A percentile compares a stretch with the other conserved stretches of the same genome.
Conservation (phyloP, 768 basidiomycete species). For the Clavulina sp. region DNA sequence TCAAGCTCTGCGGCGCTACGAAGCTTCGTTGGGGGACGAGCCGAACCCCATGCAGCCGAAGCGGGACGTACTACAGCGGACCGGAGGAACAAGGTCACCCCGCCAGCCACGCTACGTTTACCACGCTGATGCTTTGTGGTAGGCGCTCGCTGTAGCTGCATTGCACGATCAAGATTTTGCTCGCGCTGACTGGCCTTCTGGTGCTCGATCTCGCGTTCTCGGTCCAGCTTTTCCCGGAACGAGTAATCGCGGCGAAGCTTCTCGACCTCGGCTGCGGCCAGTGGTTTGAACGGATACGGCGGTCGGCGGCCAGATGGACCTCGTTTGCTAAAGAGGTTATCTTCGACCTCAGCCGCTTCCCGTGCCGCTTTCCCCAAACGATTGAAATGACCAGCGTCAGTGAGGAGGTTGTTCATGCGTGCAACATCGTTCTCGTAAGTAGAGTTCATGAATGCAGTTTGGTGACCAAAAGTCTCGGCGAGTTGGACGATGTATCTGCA, state of each 20-base stretch:
- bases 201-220: conserved; percentile 64
- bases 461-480: conserved; percentile 34
- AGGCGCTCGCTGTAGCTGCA: conserved; percentile 35
- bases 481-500: conserved; percentile 54
- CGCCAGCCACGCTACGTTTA: conserved; percentile 75
- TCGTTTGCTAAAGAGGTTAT: too few relatives aligned
- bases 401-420: conserved; percentile 57
- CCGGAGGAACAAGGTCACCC: too few relatives aligned
- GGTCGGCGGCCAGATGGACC: too few relatives aligned
- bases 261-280: conserved; percentile 52
- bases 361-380: too few relatives aligned
- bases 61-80: conserved; percentile 64
- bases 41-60: conserved; percentile 65
- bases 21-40: conserved; percentile 20
- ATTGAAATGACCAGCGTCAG: conserved; percentile 39
- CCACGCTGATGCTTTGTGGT: conserved; percentile 62
- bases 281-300: conserved; percentile 46
- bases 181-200: conserved; percentile 53
- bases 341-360: too few relatives aligned
- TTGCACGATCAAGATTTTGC: conserved; percentile 56
- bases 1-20: conserved; percentile 59
- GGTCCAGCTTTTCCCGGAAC: conserved; percentile 47
- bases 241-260: conserved; percentile 65
- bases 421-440: conserved; percentile 56
- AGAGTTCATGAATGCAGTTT: conserved; percentile 29